These are phyloP conservation scores for Anthracocystis setariae DNA, from an alignment of 1,284 basidiomycete species.

Conservation along the genomic window DNA sequence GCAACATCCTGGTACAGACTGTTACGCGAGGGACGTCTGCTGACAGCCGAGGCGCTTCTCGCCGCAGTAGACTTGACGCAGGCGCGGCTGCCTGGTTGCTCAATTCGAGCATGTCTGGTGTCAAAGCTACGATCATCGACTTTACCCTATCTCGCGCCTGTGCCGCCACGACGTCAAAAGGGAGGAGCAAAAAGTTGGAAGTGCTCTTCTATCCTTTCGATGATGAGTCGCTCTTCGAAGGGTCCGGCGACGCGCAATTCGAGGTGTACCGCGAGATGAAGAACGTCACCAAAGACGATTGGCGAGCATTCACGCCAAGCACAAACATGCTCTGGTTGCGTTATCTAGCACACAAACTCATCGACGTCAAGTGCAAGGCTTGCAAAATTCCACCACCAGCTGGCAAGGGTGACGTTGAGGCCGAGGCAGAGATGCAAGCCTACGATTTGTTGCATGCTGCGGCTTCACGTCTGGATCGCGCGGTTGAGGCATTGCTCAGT, in stretches of 20 bases:
- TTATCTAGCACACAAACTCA: constrained; percentile 78
- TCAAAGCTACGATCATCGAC: constrained; percentile 88
- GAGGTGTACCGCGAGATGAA: constrained; percentile 92
- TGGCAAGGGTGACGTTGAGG: neutral
- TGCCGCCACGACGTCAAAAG: constrained; percentile 19
- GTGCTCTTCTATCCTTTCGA: constrained; percentile 63
- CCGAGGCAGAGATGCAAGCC: constrained; percentile 12
- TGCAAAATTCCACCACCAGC: constrained; percentile 9
- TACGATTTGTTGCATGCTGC: constrained; percentile 8
- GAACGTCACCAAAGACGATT: constrained; percentile 72
- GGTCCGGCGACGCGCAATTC: constrained; percentile 90
- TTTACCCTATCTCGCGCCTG: constrained; percentile 81
- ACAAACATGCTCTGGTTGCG: constrained; percentile 93
- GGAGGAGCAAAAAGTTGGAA: constrained; percentile 10
- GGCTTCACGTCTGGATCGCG: constrained; percentile 8
- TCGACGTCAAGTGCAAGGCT: constrained; percentile 66
- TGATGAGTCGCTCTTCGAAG: constrained; percentile 67
- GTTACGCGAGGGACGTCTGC: too few species aligned
- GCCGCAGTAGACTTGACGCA: neutral
- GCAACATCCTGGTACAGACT: constrained; percentile 83
- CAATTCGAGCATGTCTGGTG: constrained; percentile 70
- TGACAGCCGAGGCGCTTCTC: too few species aligned
- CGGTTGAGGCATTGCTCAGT: constrained; percentile 9
- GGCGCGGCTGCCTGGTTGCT: constrained; percentile 12
- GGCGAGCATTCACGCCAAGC: constrained; percentile 79